Evolutionary conservation across 441 rosid genomes (phyloP).

Genomic region (Populus hybrid): DNA sequence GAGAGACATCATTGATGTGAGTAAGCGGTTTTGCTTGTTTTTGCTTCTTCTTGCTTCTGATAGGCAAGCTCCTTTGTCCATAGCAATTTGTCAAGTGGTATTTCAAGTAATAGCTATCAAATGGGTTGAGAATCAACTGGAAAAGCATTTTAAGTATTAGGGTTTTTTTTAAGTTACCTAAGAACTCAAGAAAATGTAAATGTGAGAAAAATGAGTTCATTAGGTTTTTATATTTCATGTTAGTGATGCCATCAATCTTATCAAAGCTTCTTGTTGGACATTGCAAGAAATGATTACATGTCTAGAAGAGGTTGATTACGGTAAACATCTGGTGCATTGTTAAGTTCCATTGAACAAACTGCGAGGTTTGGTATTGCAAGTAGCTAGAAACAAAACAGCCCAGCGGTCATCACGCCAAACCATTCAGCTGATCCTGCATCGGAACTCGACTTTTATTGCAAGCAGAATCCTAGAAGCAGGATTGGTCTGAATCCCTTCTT

Average conservation of each 20-base stretch:
- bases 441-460: too few species aligned
- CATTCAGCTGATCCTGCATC: too few species aligned
- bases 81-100: background rate
- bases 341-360: background rate
- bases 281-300: background rate
- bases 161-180: background rate
- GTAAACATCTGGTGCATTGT: background rate
- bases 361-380: background rate
- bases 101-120: background rate
- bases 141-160: conserved; percentile 1
- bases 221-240: background rate
- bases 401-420: too few species aligned
- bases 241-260: background rate
- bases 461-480: too few species aligned
- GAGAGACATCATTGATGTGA: background rate
- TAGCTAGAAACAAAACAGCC: too few species aligned
- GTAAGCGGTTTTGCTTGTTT: background rate
- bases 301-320: background rate
- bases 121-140: background rate
- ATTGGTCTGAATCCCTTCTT: too few species aligned
- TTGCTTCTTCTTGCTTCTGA: background rate
- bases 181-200: conserved; percentile 16
- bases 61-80: background rate
- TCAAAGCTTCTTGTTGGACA: background rate
- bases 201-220: conserved; percentile 8